Conservation (phyloP, 2,329 filamentous ascomycete genomes). For the Venturia nashicola region DNA sequence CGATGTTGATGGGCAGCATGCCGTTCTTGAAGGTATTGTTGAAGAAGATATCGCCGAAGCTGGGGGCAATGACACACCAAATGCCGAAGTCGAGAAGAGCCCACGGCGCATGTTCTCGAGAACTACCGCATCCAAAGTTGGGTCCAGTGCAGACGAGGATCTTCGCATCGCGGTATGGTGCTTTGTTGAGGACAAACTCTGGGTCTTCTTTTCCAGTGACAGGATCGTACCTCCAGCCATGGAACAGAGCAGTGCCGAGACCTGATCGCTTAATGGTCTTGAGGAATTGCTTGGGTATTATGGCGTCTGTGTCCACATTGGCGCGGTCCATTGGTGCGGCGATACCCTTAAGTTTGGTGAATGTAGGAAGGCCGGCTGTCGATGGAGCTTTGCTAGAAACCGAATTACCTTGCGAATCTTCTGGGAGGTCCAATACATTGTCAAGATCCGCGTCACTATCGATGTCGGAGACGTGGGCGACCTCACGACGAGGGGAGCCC, state of each 20-base stretch:
- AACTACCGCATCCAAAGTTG: slow-evolving; percentile 92
- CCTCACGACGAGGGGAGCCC: slow-evolving; percentile 46
- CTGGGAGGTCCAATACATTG: slow-evolving; percentile 47
- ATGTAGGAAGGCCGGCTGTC: slow-evolving; percentile 63
- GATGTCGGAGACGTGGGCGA: slow-evolving; percentile 45
- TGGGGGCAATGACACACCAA: slow-evolving; percentile 81
- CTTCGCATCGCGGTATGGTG: slow-evolving; percentile 72
- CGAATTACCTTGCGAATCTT: slow-evolving; percentile 58
- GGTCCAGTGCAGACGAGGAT: slow-evolving; percentile 83
- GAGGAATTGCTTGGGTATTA: slow-evolving; percentile 98
- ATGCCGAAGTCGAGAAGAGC: slow-evolving; percentile 94
- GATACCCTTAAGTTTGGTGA: slow-evolving; percentile 71
- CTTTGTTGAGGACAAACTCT: slow-evolving; percentile 80
- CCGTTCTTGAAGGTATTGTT: slow-evolving; percentile 99
- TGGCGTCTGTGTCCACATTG: slow-evolving; percentile 97
- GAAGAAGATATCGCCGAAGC: slow-evolving; percentile 89
- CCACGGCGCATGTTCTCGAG: slow-evolving; percentile 93
- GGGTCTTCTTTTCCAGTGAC: slow-evolving; percentile 60
- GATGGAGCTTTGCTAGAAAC: slow-evolving; percentile 34
- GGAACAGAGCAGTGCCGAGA: slow-evolving; percentile 77
- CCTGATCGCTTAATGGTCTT: slow-evolving; percentile 99
- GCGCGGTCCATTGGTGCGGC: slow-evolving; percentile 76
- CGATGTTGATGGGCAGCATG: slow-evolving; percentile 79
- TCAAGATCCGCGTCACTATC: slow-evolving; percentile 52
- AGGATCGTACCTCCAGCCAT: slow-evolving; percentile 64